Evolutionary conservation across 345 rosid genomes (phyloP).

Genomic region (Salix suchowensis): DNA sequence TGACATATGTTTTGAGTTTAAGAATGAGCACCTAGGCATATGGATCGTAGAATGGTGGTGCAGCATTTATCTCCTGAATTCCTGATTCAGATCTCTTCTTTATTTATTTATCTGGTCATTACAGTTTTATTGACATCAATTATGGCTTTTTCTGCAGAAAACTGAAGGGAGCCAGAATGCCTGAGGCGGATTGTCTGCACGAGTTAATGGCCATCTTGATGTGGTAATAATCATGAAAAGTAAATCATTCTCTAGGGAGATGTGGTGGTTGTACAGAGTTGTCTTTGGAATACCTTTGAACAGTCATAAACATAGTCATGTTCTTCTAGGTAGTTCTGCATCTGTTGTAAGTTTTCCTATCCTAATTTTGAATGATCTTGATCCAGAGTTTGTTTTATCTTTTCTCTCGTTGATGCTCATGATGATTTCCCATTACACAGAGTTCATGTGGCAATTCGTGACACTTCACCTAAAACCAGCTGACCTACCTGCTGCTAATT

Average conservation of each 20-base stretch:
- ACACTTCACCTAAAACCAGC: background rate
- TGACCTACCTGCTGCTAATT: background rate
- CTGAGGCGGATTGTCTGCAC: background rate
- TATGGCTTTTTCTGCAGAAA: constrained; percentile 12
- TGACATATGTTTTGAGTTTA: too few relatives aligned
- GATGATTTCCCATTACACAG: background rate
- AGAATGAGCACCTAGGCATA: too few relatives aligned
- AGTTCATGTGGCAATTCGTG: background rate
- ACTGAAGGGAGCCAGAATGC: constrained; percentile 2
- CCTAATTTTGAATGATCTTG: background rate
- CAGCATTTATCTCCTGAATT: background rate
- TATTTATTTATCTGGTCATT: background rate
- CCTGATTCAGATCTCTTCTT: background rate
- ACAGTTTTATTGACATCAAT: background rate
- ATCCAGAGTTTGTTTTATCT: background rate
- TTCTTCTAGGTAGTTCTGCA: background rate
- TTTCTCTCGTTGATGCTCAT: background rate
- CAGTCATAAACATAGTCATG: background rate
- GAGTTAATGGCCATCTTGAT: background rate
- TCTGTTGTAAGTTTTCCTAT: background rate
- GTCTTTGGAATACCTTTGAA: background rate
- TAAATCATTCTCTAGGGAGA: constrained; percentile 16
- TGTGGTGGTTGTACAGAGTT: constrained; percentile 2
- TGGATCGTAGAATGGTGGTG: background rate
- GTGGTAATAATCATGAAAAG: background rate